These are phyloP conservation scores for Rhodomyrtus psidioides DNA, from an alignment of 441 rosid species.

Conservation along the genomic window DNA sequence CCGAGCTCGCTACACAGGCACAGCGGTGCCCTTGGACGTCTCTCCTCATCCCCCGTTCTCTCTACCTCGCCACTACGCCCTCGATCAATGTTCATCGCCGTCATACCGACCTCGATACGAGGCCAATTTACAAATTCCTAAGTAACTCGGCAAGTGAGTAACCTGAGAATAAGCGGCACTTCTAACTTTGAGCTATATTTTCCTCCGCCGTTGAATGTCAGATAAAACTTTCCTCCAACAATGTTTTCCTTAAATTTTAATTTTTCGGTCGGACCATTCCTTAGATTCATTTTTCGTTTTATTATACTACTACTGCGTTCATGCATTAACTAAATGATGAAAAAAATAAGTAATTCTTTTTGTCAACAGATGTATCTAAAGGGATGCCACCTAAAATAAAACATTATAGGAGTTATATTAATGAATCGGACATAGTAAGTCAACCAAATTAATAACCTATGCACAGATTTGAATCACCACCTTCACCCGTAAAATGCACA, in stretches of 20 bases:
- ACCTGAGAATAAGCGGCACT: neutral
- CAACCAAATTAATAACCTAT: neutral
- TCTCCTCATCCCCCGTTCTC: too few species aligned
- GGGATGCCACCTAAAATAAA: neutral
- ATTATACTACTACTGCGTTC: too few species aligned
- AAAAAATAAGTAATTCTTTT: neutral
- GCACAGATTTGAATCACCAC: neutral
- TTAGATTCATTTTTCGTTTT: too few species aligned
- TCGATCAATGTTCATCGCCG: too few species aligned
- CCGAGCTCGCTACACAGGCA: too few species aligned
- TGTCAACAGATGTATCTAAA: neutral
- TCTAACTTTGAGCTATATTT: neutral
- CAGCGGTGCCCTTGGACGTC: too few species aligned
- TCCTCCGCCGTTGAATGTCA: neutral
- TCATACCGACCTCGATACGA: too few species aligned
- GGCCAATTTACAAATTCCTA: accelerated
- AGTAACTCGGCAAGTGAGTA: neutral
- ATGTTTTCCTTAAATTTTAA: neutral
- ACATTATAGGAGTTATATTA: neutral
- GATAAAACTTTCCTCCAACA: neutral
- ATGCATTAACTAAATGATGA: too few species aligned
- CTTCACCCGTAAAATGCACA: neutral
- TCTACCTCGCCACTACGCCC: too few species aligned
- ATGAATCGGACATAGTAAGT: neutral
- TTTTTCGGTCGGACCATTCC: neutral